Conservation (phyloP, 495 filamentous ascomycete species). For the Penicillium herquei region DNA sequence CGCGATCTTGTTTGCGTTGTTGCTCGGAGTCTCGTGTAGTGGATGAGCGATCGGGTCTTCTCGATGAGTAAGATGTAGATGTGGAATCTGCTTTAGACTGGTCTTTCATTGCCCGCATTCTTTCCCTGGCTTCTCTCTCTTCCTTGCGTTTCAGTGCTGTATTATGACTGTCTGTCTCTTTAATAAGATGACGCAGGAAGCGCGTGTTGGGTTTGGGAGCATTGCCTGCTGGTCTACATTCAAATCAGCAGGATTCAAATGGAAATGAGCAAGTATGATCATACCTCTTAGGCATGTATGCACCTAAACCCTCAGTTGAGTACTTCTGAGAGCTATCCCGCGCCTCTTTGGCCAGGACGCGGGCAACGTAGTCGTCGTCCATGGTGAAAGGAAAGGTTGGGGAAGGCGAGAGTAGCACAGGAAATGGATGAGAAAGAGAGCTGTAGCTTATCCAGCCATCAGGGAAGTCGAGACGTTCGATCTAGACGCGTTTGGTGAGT, state of each 20-base stretch:
- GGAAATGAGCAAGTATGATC: slow-evolving; percentile 13
- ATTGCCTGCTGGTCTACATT: slow-evolving; percentile 44
- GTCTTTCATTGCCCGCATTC: slow-evolving; percentile 50
- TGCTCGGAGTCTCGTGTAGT: slow-evolving; percentile 17
- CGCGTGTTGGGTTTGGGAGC: slow-evolving; percentile 89
- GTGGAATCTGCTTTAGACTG: slow-evolving; percentile 20
- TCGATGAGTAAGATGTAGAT: slow-evolving; percentile 30
- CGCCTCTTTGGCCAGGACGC: slow-evolving; percentile 71
- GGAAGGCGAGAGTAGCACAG: too few relatives aligned
- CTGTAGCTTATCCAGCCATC: not conserved
- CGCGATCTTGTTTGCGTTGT: slow-evolving; percentile 14
- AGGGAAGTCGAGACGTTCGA: too few relatives aligned
- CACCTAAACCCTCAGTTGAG: slow-evolving; percentile 67
- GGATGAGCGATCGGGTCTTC: slow-evolving; percentile 16
- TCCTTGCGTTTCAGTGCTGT: slow-evolving; percentile 81
- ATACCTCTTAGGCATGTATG: slow-evolving; percentile 69
- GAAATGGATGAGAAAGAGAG: not conserved
- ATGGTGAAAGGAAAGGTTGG: slow-evolving; percentile 20
- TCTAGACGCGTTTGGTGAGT: too few relatives aligned
- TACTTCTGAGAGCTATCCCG: slow-evolving; percentile 68
- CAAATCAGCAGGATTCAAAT: slow-evolving; percentile 5
- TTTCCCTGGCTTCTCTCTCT: slow-evolving; percentile 59
- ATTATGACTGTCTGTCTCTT: slow-evolving; percentile 87
- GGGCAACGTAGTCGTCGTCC: slow-evolving; percentile 75
- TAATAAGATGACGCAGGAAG: slow-evolving; percentile 85